Evolutionary conservation across 73 alveolate species (phyloP), one percentile per base, ranked within the genome.

Genomic region (Breviolum minutum): DNA sequence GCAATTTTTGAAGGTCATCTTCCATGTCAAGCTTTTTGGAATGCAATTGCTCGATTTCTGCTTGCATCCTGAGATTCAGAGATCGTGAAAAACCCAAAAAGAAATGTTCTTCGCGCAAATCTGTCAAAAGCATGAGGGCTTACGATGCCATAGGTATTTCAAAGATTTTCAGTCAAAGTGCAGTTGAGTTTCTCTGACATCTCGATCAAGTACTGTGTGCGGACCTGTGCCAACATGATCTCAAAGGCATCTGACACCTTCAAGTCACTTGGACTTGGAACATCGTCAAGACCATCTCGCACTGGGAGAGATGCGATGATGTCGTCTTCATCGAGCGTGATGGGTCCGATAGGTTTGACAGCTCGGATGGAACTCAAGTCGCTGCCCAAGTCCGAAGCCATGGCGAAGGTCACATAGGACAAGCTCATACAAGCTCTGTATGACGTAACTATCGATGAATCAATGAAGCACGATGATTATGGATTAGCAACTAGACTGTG

Each of bases 211-310:
- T 80, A 40, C 68, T 80, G 89, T 12, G 27, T 12, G 69, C 89
- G 89, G 48, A 80, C 68, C n/a, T 80, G 89, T 48, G 68, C 69
- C 69, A 80, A 19, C 89, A 80, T 40, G 69, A 80, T 7, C 48
- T 80, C 89, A 40, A 80, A 80, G 66, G 89, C 89, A 32, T 80
- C 89, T 10, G 89, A 80, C 19, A 20, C 68, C n/a, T 14, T 68
- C 17, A 22, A 68, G 77, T 14, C 77, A 68, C 77, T 17, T 17
- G 77, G 77, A 22, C 77, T 40, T 40, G 54, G 54, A 13, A 80
- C 60, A 40, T 32, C 27, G 68, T 11, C 89, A 6, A 40, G 54
- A 40, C 54, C 54, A 40, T 40, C 54, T 40, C 54, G 54, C 54
- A 40, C 54, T 40, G 54, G 69, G 20, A 40, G 66, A 19, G 69